Base-by-base conservation (phyloP, 1,284 basidiomycete species). In the Puccinia sorghi region DNA sequence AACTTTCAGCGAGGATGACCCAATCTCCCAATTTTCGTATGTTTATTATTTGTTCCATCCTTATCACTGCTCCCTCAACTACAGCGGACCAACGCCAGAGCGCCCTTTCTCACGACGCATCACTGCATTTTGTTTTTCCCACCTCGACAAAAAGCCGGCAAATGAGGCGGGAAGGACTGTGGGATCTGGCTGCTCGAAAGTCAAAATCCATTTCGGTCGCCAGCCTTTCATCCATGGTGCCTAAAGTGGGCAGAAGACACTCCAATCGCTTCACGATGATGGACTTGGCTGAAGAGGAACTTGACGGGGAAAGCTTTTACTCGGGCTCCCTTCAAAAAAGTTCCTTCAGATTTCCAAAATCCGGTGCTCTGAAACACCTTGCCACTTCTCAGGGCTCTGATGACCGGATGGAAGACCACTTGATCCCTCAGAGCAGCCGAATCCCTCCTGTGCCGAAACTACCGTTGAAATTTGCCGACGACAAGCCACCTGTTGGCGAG, bases 21-120 rank as follows among this genome's bases (percentile, higher is more conserved):
- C 71, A 39, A 61, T 48, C 25, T 37, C 25, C 20, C 41, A 73
- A 37, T 73, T 73, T 43, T 59, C 71, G 71, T 73, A 46, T 25
- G 71, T 4, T 20, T 61, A n/a, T n/a, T 20, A 15, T 61, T 39
- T 61, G 5, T n/a, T n/a, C 11, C 56, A 43, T 37, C 25, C 17
- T 22, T 20, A 59, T 7, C 6, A 56, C 6, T 27, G 54, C 12
- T 46, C 43, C 43, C 13, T 13, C 57, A 61, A 61, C 25, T 6
- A 32, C 5, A 20, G 13, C 37, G n/a, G n/a, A n/a, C n/a, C n/a
- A 27, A 9, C 9, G 57, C 57, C 11, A 25, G 25, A 63, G 4
- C 32, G 13, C 12, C 25, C 32, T 63, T 63, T 39, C 32, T 56
- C n/a, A 22, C n/a, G 25, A 56, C 3, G 3, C n/a, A 6, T 56